Conservation (phyloP, 2,329 filamentous ascomycete species). For the Fusarium piperis region DNA sequence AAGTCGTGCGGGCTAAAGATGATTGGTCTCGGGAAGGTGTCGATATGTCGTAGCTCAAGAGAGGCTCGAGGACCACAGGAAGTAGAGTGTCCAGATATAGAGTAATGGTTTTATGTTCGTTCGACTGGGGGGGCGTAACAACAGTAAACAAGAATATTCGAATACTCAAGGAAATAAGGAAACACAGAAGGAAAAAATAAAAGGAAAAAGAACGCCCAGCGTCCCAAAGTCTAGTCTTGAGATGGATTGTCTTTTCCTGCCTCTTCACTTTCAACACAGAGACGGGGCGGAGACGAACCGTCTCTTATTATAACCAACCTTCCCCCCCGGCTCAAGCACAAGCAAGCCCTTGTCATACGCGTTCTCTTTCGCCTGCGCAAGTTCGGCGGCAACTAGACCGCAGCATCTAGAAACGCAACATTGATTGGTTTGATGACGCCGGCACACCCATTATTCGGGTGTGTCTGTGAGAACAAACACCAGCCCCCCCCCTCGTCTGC, state of each 20-base stretch:
- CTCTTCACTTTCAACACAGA: conserved; percentile 19
- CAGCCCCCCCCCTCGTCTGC: conserved; percentile 13
- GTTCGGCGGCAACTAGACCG: conserved; percentile 20
- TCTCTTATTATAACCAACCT: conserved; percentile 43
- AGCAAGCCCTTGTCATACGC: conserved; percentile 14
- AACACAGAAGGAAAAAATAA: conserved; percentile 34
- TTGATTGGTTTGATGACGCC: conserved; percentile 1
- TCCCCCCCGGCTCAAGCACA: conserved; percentile 1
- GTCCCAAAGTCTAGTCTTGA: conserved; percentile 29
- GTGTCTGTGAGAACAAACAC: conserved; percentile 29
- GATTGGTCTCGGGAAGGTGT: conserved; percentile 5
- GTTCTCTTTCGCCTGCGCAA: background rate
- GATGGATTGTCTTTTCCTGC: conserved; percentile 34
- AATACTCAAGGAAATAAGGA: conserved; percentile 38
- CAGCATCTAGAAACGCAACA: background rate
- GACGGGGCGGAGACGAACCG: conserved; percentile 16
- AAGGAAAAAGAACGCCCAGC: conserved; percentile 31
- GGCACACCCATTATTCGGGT: background rate
- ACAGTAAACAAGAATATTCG: conserved; percentile 18
- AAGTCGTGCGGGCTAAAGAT: conserved; percentile 8
- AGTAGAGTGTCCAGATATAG: conserved; percentile 16
- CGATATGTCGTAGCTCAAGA: conserved; percentile 22
- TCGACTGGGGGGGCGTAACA: background rate
- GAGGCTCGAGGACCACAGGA: conserved; percentile 19
- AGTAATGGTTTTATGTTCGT: conserved; percentile 9